Evolutionary conservation across 305 asterid genomes (phyloP).

Genomic region (Euphrasia arctica): DNA sequence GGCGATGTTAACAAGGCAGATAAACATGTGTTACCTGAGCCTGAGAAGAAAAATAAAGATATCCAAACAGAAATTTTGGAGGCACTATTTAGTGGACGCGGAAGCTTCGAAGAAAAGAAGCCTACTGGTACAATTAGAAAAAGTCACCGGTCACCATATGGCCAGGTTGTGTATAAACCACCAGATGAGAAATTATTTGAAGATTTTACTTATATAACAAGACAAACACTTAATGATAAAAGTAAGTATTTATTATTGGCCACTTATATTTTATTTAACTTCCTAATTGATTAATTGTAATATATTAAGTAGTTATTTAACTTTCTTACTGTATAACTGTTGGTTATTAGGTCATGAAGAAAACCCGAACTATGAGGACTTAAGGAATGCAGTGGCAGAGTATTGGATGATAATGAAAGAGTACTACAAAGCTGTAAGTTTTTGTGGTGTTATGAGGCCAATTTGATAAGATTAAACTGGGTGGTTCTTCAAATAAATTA

Average conservation of each 20-base stretch:
- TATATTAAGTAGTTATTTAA: no score
- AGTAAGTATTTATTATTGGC: constrained; percentile 39
- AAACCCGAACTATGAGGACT: constrained; percentile 48
- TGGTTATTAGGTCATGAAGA: constrained; percentile 45
- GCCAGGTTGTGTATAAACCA: constrained; percentile 49
- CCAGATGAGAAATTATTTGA: constrained; percentile 38
- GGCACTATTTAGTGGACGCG: constrained; percentile 46
- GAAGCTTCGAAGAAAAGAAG: constrained; percentile 35
- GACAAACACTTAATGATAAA: constrained; percentile 34
- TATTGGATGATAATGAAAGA: constrained; percentile 64
- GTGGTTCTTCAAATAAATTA: constrained; percentile 17
- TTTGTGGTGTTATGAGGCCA: constrained; percentile 1
- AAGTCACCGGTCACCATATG: constrained; percentile 30
- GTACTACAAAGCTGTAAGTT: constrained; percentile 66
- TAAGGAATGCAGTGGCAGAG: constrained; percentile 54
- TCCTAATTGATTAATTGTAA: neutral
- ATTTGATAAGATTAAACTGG: neutral
- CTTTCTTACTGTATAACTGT: constrained; percentile 14
- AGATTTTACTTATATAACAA: constrained; percentile 47
- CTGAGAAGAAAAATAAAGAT: constrained; percentile 34
- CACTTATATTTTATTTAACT: neutral
- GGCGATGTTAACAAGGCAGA: constrained; percentile 28
- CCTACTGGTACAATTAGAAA: constrained; percentile 24
- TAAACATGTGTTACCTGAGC: constrained; percentile 25
- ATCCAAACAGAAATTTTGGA: constrained; percentile 48